These are phyloP conservation scores for Bryum argenteum DNA, from an alignment of 225 moss, liverwort and hornwort genomes.

Conservation along the genomic window DNA sequence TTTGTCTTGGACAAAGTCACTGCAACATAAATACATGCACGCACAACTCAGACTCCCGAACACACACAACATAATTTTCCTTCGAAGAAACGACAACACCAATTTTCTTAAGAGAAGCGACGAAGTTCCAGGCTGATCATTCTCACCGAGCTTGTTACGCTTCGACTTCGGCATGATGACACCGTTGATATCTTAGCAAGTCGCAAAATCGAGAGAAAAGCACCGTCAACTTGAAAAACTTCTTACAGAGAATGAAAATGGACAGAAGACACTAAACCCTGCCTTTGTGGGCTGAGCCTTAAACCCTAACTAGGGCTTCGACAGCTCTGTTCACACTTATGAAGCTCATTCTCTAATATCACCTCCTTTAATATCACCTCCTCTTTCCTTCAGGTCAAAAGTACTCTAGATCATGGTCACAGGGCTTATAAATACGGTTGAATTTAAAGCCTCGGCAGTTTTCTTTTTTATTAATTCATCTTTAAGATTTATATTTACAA, in stretches of 20 bases:
- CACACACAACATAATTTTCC: neutral
- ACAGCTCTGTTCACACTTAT: neutral
- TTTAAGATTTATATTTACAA: too few species aligned
- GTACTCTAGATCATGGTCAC: too few species aligned
- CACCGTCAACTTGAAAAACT: neutral
- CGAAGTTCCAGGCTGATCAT: neutral
- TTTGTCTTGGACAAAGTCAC: conserved; percentile 93
- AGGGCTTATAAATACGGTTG: too few species aligned
- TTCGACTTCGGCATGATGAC: conserved; percentile 70
- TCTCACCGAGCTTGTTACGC: conserved; percentile 71
- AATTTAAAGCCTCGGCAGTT: too few species aligned
- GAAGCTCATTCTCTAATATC: neutral
- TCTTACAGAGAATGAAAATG: neutral
- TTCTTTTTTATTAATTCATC: too few species aligned
- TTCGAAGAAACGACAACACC: neutral
- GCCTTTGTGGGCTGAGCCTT: conserved; percentile 1
- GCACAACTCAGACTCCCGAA: conserved; percentile 6
- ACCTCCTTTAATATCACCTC: too few species aligned
- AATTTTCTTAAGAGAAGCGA: neutral
- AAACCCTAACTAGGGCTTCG: conserved; percentile 34
- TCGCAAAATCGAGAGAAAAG: neutral
- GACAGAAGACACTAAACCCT: conserved; percentile 22
- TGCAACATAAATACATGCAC: conserved; percentile 38
- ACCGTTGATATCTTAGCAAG: neutral
- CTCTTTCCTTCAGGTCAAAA: too few species aligned